phyloP scores from a whole-genome alignment of 2,329 filamentous ascomycete genomes.

The Diplodia corticola region DNA sequence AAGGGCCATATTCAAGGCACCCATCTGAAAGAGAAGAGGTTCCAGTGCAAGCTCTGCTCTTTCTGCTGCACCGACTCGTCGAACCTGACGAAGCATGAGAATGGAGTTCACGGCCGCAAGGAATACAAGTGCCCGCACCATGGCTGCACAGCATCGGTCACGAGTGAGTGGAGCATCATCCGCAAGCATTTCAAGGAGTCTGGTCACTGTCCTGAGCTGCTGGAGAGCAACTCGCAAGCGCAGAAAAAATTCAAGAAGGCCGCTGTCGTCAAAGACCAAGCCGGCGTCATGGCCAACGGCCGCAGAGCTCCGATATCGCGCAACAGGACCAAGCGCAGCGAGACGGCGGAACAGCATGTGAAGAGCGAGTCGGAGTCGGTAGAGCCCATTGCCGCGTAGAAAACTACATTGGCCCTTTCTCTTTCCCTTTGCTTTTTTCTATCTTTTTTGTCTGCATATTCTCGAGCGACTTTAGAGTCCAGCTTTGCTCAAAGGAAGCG shows the following conservation, averaged over 20 bases:
- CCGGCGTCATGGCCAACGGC: slow-evolving; percentile 21
- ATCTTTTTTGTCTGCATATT: too few species aligned
- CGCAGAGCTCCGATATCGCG: slow-evolving; percentile 20
- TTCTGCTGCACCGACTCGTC: slow-evolving; percentile 41
- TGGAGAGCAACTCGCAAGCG: slow-evolving; percentile 36
- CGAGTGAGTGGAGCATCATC: slow-evolving; percentile 43
- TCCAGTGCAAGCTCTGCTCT: slow-evolving; percentile 41
- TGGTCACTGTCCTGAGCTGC: slow-evolving; percentile 38
- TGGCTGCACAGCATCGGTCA: slow-evolving; percentile 41
- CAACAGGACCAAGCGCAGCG: slow-evolving; percentile 19
- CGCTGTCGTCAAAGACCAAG: slow-evolving; percentile 19
- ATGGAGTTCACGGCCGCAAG: slow-evolving; percentile 20
- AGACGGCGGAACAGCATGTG: slow-evolving; percentile 10
- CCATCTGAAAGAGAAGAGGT: slow-evolving; percentile 39
- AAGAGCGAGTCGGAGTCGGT: slow-evolving; percentile 7
- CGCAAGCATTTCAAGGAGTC: slow-evolving; percentile 41
- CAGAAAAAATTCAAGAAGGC: slow-evolving; percentile 33
- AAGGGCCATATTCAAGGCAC: slow-evolving; percentile 38
- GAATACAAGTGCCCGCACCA: slow-evolving; percentile 38
- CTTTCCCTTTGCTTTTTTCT: not conserved
- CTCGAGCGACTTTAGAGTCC: not conserved
- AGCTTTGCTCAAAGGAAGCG: not conserved
- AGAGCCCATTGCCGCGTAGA: not conserved
- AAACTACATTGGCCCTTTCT: not conserved
- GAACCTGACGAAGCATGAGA: slow-evolving; percentile 42